Percentiles rank a stretch among this genome's conserved stretches.
phyloP scores from a whole-genome alignment of 2,329 filamentous ascomycete species.

The Aspergillus tubingensis region DNA sequence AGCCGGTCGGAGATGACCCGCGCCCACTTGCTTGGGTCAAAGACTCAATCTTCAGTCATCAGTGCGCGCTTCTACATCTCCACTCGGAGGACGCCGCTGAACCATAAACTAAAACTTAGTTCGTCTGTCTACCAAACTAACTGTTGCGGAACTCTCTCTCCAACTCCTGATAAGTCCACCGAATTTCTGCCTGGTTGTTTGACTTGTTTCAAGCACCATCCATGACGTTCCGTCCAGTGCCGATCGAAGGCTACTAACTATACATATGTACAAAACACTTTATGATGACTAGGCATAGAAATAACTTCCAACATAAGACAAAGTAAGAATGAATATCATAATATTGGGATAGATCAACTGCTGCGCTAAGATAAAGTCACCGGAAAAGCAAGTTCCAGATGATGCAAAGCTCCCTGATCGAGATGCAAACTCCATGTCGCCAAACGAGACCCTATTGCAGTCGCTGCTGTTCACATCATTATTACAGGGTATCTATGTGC shows the following conservation, averaged over 20 bases:
- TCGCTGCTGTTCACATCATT: constrained; percentile 1
- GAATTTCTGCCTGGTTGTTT: neutral
- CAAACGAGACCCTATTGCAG: neutral
- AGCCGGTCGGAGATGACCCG: neutral
- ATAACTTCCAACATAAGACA: no score
- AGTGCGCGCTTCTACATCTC: neutral
- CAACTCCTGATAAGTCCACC: neutral
- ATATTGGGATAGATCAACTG: no score
- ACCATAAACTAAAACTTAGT: neutral
- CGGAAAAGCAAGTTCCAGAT: neutral
- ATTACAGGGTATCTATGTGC: constrained; percentile 12
- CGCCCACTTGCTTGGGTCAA: neutral
- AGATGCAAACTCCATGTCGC: neutral
- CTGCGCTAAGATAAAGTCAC: neutral
- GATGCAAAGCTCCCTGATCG: neutral
- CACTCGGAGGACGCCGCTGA: neutral
- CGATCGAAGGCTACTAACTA: no score
- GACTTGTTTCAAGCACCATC: no score
- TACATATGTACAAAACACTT: no score
- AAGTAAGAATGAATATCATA: no score
- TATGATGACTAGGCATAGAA: no score
- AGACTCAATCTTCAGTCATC: neutral
- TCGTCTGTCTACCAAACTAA: neutral
- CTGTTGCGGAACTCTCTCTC: neutral
- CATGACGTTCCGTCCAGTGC: no score